Evolutionary conservation across 441 rosid genomes (phyloP), one percentile per base, ranked within the genome.

Genomic region (Aleurites moluccanus): DNA sequence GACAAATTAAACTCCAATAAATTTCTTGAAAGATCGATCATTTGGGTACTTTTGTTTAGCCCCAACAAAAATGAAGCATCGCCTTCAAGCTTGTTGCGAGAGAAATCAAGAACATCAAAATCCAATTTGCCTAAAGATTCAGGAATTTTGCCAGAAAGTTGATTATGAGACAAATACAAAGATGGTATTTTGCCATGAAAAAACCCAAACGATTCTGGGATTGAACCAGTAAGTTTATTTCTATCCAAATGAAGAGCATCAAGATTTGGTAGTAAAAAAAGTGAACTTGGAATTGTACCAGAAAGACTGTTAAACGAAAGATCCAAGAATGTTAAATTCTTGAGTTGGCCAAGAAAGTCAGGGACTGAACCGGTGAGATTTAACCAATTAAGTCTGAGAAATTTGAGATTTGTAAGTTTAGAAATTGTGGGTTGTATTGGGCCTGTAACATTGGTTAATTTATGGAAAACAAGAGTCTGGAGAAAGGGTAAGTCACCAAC

Each of bases 11-110:
- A 91, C 76, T 85, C 76, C 53, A 93, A 81, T 83, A 55, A 1
- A 78, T 93, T 91, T 78, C 90, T 83, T 0, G 90, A 88, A 23
- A 91, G 74, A 73, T 87, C 79, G 6, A 93, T 66, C 3, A 50
- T 47, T 69, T 55, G 52, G n/a, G 86, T 84, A n/a, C 84, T 89
- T 79, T 88, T 91, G 76, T 88, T 88, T 1, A 68, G 73, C 49
- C 98, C 92, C 35, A 93, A 88, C 75, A 91, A 68, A 83, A 89
- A 79, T 2, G 94, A 87, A 56, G 86, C 89, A 74, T 90, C 93
- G 20, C 92, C 97, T 38, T 65, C 70, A 8, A 89, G 87, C 64
- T 69, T 63, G 76, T 90, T 93, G 61, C 94, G 80, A 23, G 92
- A 87, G 64, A 91, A 60, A 80, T 91, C 96, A 40, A 91, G 73